Conservation (phyloP, 2,329 filamentous ascomycete species). For the Paecilomyces niveus region DNA sequence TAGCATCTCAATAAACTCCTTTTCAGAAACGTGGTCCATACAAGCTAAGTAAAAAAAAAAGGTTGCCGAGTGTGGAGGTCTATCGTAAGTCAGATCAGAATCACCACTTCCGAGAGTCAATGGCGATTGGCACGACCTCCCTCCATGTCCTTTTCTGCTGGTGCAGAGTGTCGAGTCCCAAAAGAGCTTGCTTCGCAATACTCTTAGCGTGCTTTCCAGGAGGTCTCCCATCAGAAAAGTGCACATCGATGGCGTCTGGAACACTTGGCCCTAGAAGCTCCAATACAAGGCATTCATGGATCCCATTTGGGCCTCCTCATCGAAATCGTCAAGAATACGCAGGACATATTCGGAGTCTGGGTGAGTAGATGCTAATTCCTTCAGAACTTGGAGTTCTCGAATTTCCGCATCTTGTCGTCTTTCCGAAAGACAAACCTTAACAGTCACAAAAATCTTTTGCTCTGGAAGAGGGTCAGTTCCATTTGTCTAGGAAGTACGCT, state of each 20-base stretch:
- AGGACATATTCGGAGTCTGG: background rate
- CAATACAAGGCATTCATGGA: background rate
- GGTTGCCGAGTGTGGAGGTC: conserved; percentile 23
- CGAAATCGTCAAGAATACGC: background rate
- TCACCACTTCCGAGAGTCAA: background rate
- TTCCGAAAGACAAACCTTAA: background rate
- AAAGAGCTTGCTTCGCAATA: conserved; percentile 34
- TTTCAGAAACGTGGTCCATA: conserved; percentile 10
- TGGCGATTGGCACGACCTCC: conserved; percentile 9
- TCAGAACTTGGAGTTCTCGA: background rate
- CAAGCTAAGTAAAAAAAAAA: conserved; percentile 16
- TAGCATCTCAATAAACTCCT: conserved; percentile 13
- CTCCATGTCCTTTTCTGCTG: conserved; percentile 33
- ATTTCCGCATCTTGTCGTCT: background rate
- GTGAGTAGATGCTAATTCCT: background rate
- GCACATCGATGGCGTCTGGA: background rate
- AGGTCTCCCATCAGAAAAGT: background rate
- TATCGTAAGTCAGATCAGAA: conserved; percentile 13
- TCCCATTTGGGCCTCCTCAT: background rate
- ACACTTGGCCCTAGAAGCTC: background rate
- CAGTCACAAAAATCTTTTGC: background rate
- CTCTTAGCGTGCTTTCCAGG: conserved; percentile 35
- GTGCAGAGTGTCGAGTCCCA: conserved; percentile 33
- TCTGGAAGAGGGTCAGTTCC: background rate
- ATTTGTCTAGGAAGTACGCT: background rate